These are phyloP conservation scores for Saururus chinensis DNA, from an alignment of 164 flowering plant species.

Conservation along the genomic window DNA sequence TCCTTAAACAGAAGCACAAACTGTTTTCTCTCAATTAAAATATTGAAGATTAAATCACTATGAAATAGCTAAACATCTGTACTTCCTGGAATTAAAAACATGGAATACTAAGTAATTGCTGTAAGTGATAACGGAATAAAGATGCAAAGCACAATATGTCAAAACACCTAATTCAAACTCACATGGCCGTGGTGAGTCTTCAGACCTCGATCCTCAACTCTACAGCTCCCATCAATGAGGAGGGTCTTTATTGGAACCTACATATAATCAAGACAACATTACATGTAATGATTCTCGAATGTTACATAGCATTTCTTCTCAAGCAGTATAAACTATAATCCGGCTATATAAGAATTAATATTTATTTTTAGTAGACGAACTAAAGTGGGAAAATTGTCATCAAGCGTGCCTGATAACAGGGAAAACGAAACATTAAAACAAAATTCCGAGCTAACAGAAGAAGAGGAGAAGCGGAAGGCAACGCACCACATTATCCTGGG, in stretches of 20 bases:
- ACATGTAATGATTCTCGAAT: not conserved
- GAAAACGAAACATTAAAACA: not conserved
- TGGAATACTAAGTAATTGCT: not conserved
- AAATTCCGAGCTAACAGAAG: not conserved
- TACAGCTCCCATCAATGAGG: slow-evolving; percentile 85
- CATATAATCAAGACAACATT: not conserved
- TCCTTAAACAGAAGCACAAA: too few species aligned
- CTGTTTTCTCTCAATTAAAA: too few species aligned
- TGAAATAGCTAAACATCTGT: too few species aligned
- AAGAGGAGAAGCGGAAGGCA: not conserved
- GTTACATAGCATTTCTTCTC: not conserved
- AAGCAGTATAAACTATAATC: not conserved
- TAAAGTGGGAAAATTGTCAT: too few species aligned
- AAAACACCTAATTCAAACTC: slow-evolving; percentile 15
- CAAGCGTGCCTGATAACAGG: too few species aligned
- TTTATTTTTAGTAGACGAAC: too few species aligned
- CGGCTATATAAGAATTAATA: not conserved
- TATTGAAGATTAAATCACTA: too few species aligned
- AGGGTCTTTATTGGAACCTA: slow-evolving; percentile 96
- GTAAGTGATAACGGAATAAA: too few species aligned
- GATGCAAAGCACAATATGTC: not conserved
- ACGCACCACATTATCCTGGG: slow-evolving; percentile 87
- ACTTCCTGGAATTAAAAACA: not conserved
- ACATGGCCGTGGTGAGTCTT: slow-evolving; percentile 99
- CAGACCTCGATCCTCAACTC: slow-evolving; percentile 98